These are phyloP conservation scores for Salix purpurea DNA, from an alignment of 345 rosid genomes.

Conservation along the genomic window DNA sequence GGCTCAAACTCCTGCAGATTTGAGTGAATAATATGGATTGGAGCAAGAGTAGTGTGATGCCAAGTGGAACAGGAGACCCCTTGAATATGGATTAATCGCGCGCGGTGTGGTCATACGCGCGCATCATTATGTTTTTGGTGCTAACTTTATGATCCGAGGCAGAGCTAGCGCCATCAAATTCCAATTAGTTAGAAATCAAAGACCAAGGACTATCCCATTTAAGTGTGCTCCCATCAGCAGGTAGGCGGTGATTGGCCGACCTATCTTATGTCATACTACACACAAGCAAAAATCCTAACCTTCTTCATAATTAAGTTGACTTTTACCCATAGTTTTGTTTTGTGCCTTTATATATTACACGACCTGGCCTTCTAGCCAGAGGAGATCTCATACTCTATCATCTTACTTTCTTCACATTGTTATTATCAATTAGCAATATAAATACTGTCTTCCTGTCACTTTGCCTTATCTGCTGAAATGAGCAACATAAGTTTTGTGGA, in stretches of 20 bases:
- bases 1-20: not conserved
- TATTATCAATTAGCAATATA: not conserved
- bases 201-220: not conserved
- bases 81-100: not conserved
- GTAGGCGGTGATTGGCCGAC: not conserved
- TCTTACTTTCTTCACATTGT: not conserved
- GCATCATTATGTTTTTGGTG: not conserved
- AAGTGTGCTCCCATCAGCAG: not conserved
- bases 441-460: not conserved
- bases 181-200: not conserved
- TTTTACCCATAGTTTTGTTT: not conserved
- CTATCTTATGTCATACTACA: not conserved
- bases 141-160: not conserved
- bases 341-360: not conserved
- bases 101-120: not conserved
- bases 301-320: slow-evolving; percentile 10
- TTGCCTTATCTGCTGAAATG: slow-evolving; percentile 1
- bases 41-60: not conserved
- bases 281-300: not conserved
- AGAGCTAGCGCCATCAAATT: not conserved
- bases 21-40: not conserved
- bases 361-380: not conserved
- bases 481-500: slow-evolving; percentile 23
- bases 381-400: not conserved
- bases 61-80: not conserved